Conservation (phyloP, 2,329 filamentous ascomycete species). For the Colletotrichum kahawae region DNA sequence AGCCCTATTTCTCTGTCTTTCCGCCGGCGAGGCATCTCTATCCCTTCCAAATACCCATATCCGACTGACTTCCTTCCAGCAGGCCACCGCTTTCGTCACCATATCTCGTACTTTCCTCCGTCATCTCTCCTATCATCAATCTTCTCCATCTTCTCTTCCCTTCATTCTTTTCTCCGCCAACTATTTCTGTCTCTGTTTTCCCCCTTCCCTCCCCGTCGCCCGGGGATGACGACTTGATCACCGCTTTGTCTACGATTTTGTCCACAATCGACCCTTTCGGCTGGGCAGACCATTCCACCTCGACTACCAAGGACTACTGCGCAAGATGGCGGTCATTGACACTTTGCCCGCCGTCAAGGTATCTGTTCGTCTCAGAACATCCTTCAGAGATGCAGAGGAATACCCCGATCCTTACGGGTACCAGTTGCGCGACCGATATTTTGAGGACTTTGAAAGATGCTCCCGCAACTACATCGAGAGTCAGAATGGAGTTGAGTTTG, state of each 20-base stretch:
- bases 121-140: background rate
- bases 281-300: background rate
- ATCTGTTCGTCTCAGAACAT: background rate
- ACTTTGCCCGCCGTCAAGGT: background rate
- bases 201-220: background rate
- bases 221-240: background rate
- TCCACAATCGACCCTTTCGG: background rate
- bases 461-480: constrained; percentile 34
- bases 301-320: background rate
- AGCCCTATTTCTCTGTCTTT: background rate
- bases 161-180: background rate
- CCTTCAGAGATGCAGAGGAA: background rate
- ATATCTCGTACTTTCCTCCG: background rate
- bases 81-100: background rate
- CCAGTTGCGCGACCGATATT: background rate
- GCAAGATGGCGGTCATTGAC: constrained; percentile 10
- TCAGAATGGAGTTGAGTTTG: constrained; percentile 29
- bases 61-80: background rate
- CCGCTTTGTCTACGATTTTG: background rate
- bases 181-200: background rate
- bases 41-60: background rate
- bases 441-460: background rate
- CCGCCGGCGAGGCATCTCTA: background rate
- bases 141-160: background rate
- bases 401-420: background rate